Evolutionary conservation across 2,329 filamentous ascomycete genomes (phyloP).

Genomic region (Colletotrichum camelliae): DNA sequence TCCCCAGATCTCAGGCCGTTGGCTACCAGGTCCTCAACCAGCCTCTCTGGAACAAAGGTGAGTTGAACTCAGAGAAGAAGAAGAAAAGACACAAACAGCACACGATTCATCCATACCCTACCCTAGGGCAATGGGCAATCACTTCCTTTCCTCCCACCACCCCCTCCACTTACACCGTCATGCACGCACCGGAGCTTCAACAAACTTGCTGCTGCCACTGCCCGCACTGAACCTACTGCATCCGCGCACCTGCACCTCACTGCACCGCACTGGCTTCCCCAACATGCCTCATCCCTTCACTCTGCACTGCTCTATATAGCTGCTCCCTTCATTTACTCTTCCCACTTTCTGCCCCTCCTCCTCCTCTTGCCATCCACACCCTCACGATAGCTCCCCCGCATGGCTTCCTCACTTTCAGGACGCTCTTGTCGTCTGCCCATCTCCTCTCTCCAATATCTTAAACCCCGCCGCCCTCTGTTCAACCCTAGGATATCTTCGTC

Average conservation of each 20-base stretch:
- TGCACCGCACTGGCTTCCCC: slow-evolving; percentile 15
- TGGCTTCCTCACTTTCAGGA: slow-evolving; percentile 18
- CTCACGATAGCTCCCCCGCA: not conserved
- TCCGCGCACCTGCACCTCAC: not conserved
- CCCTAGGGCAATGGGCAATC: not conserved
- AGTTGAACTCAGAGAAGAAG: slow-evolving; percentile 24
- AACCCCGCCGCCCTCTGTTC: not conserved
- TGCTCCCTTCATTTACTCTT: not conserved
- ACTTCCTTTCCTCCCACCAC: not conserved
- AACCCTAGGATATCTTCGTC: not conserved
- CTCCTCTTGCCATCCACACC: not conserved
- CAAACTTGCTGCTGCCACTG: not conserved
- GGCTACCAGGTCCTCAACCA: slow-evolving; percentile 68
- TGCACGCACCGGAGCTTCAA: not conserved
- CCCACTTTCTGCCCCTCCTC: not conserved
- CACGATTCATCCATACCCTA: not conserved
- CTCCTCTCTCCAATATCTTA: not conserved
- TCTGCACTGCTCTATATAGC: slow-evolving; percentile 14
- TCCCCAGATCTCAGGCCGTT: slow-evolving; percentile 54
- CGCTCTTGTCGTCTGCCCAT: slow-evolving; percentile 18
- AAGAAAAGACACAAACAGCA: not conserved
- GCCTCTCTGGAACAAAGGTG: slow-evolving; percentile 71
- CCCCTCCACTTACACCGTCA: slow-evolving; percentile 12
- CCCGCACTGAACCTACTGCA: slow-evolving; percentile 11
- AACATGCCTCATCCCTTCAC: slow-evolving; percentile 20